Percentiles rank a stretch among this genome's conserved stretches.
These are phyloP conservation scores for Chytriomyces hyalinus DNA, from an alignment of 192 early-diverging fungal species.

Conservation along the genomic window DNA sequence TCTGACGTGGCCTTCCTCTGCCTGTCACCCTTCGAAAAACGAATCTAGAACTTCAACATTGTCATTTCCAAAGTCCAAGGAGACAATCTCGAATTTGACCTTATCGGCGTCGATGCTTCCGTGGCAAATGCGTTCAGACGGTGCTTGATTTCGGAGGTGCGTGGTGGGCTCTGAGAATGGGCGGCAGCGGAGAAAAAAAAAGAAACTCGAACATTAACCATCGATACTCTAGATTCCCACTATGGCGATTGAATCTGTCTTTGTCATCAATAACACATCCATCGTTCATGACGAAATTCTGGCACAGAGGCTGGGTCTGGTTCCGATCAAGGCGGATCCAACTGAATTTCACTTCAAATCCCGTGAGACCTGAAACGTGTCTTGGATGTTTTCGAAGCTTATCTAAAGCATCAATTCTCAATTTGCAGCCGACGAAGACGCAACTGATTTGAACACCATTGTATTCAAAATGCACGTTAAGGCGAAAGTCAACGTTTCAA, in stretches of 20 bases:
- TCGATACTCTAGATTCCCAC: constrained; percentile 73
- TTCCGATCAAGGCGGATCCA: constrained; percentile 91
- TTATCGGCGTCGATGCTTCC: constrained; percentile 90
- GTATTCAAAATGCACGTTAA: constrained; percentile 84
- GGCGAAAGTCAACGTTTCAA: constrained; percentile 66
- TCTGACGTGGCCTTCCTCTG: not conserved
- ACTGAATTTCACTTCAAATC: constrained; percentile 75
- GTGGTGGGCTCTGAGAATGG: constrained; percentile 6
- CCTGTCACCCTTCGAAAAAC: not conserved
- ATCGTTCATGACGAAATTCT: constrained; percentile 93
- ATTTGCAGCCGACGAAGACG: constrained; percentile 63
- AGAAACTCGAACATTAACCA: not conserved
- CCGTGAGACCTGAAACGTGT: constrained; percentile 19
- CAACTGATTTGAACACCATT: constrained; percentile 92
- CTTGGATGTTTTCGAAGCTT: not conserved
- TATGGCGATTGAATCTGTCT: constrained; percentile 96
- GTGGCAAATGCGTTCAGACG: constrained; percentile 94
- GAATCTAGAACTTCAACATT: constrained; percentile 70
- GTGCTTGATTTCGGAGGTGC: constrained; percentile 90
- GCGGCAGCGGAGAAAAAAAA: not conserved
- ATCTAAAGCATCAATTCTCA: not conserved
- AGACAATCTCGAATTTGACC: constrained; percentile 91
- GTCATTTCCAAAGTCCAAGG: constrained; percentile 71
- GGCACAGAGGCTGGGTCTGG: constrained; percentile 88
- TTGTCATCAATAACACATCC: constrained; percentile 87